Evolutionary conservation across 2,329 filamentous ascomycete genomes (phyloP).

Genomic region (Sarocladium brachiariae): DNA sequence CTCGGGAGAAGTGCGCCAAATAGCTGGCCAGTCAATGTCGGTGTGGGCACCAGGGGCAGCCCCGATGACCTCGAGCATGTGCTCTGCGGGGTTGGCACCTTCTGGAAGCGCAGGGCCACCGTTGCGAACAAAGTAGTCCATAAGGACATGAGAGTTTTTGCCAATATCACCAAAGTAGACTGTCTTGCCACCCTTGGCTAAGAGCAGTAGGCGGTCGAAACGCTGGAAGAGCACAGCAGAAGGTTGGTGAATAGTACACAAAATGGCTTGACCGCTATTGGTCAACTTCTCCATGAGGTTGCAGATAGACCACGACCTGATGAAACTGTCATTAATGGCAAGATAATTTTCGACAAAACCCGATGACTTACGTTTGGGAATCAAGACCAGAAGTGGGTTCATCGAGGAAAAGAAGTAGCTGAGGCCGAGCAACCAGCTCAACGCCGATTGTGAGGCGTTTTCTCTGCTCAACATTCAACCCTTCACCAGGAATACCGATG

Average conservation of each 20-base stretch:
- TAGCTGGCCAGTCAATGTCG: slow-evolving; percentile 29
- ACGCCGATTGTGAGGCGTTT: slow-evolving; percentile 88
- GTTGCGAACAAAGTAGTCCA: slow-evolving; percentile 55
- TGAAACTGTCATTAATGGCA: not conserved
- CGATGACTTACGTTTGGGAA: slow-evolving; percentile 49
- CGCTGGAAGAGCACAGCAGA: slow-evolving; percentile 91
- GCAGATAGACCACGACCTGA: slow-evolving; percentile 74
- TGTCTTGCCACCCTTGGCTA: slow-evolving; percentile 67
- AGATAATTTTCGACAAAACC: not conserved
- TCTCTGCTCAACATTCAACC: slow-evolving; percentile 64
- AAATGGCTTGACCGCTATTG: slow-evolving; percentile 81
- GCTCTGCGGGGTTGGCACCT: slow-evolving; percentile 60
- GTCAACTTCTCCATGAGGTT: slow-evolving; percentile 84
- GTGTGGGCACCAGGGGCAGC: slow-evolving; percentile 42
- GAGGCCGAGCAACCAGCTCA: slow-evolving; percentile 89
- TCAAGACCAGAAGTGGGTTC: slow-evolving; percentile 94
- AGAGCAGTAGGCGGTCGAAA: slow-evolving; percentile 74
- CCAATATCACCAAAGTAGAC: slow-evolving; percentile 81
- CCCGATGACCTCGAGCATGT: slow-evolving; percentile 48
- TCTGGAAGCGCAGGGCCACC: slow-evolving; percentile 46
- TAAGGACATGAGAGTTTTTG: slow-evolving; percentile 32
- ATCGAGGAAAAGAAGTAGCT: slow-evolving; percentile 84
- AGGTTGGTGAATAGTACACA: slow-evolving; percentile 98
- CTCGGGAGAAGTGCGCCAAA: slow-evolving; percentile 29
- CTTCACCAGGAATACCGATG: slow-evolving; percentile 84